Conservation (phyloP, 2,329 filamentous ascomycete genomes). For the Sordariomycetes sp. region DNA sequence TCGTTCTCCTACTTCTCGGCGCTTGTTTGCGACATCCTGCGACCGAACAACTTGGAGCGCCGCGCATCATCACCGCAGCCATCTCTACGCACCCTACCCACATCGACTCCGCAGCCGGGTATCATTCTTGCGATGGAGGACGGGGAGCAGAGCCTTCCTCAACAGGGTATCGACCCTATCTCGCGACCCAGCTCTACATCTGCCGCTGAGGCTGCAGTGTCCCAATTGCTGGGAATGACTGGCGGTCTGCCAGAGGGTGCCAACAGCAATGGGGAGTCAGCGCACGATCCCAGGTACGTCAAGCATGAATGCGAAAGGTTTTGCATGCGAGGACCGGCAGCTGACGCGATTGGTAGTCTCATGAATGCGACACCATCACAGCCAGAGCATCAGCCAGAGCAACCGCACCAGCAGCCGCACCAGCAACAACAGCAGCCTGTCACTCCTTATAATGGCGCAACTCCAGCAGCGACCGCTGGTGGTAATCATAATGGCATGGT, state of each 20-base stretch:
- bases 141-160: conserved; percentile 22
- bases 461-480: conserved; percentile 18
- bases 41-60: too few species aligned
- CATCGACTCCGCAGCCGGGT: too few species aligned
- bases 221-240: conserved; percentile 36
- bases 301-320: neutral
- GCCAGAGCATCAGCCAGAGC: neutral
- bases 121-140: too few species aligned
- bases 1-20: too few species aligned
- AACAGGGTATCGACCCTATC: conserved; percentile 34
- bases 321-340: too few species aligned
- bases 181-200: conserved; percentile 41
- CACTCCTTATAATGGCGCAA: conserved; percentile 14
- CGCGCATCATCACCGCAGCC: too few species aligned
- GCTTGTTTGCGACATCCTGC: too few species aligned
- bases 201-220: conserved; percentile 28
- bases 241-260: conserved; percentile 30
- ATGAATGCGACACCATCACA: too few species aligned
- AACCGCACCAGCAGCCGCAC: conserved; percentile 7
- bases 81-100: too few species aligned
- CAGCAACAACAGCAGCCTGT: conserved; percentile 3
- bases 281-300: conserved; percentile 17
- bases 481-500: conserved; percentile 14
- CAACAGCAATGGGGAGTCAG: conserved; percentile 27
- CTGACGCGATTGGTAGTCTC: too few species aligned